Evolutionary conservation across 257 asterid species (phyloP).

Genomic region (Nicotiana knightiana): DNA sequence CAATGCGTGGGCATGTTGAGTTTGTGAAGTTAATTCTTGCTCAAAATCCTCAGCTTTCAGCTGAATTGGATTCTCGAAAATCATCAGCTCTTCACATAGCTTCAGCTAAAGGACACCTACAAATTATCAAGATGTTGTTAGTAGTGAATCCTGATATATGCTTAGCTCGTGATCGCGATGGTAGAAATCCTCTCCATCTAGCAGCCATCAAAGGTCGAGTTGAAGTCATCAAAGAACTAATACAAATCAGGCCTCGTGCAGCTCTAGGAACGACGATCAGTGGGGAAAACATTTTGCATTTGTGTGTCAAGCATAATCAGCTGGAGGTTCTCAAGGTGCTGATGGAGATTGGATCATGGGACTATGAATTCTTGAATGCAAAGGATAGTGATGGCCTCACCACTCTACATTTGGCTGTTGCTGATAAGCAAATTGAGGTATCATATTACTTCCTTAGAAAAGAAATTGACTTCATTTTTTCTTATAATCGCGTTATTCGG

Average conservation of each 20-base stretch:
- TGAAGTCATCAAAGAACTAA: constrained; percentile 19
- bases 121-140: constrained; percentile 15
- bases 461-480: background rate
- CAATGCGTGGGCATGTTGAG: constrained; percentile 20
- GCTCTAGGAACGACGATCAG: constrained; percentile 29
- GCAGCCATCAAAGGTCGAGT: constrained; percentile 46
- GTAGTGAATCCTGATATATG: constrained; percentile 35
- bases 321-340: constrained; percentile 15
- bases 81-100: constrained; percentile 47
- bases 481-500: too few species aligned
- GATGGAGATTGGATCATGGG: background rate
- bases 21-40: constrained; percentile 25
- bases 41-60: constrained; percentile 21
- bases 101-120: constrained; percentile 27
- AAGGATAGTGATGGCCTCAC: constrained; percentile 12
- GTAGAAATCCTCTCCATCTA: constrained; percentile 49
- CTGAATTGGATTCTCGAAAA: constrained; percentile 26
- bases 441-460: background rate
- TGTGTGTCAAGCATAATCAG: constrained; percentile 33
- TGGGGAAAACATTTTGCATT: constrained; percentile 32
- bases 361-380: constrained; percentile 2
- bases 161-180: constrained; percentile 33
- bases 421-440: constrained; percentile 34
- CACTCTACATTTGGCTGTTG: constrained; percentile 19
- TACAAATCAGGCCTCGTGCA: constrained; percentile 17